Evolutionary conservation across 805 yeast species (phyloP), one percentile per base, ranked within the genome.

Genomic region (Naumovozyma dairenensis): DNA sequence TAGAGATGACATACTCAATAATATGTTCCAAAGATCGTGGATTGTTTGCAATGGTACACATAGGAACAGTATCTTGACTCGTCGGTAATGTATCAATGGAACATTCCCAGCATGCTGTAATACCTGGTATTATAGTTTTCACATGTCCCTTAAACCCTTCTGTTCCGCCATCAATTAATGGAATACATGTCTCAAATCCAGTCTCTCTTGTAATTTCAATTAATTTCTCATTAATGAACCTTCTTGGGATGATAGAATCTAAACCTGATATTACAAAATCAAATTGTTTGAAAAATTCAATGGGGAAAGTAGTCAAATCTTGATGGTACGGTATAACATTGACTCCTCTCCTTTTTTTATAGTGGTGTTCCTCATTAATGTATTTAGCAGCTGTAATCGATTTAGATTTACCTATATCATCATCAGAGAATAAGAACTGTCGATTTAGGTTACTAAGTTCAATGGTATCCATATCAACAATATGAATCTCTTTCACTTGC

Each of bases 1-100:
- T 62, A 21, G 76, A 78, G 38, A 75, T 73, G 1, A 89, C 86
- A 80, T 92, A 89, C 54, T 87, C 95, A 7, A 89, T 77, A 48
- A 96, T 86, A 57, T 89, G 97, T 47, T 87, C 96, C 0, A 96
- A 92, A 6, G 85, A 59, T 39, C 97, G 61, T n/a, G 97, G 97
- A 6, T 92, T 85, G 38, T 86, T 81, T 2, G 96, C 94, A 33
- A 92, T 78, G 0, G 97, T 92, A 57, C 97, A 92, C 44, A 89
- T 77, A 2, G 97, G 96, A 46, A 77, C 83, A 0, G 85, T 77
- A 6, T 39, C 30, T 24, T 37, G 39, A 17, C 62, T 55, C 3
- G 67, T 63, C 8, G 82, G 73, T 27, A 86, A 63, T 55, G 93
- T 69, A 38, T 78, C 81, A 34, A 83, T 62, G 4, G 94, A 81